These are phyloP conservation scores for Amniculicola lignicola DNA, from an alignment of 495 filamentous ascomycete species.

Conservation along the genomic window DNA sequence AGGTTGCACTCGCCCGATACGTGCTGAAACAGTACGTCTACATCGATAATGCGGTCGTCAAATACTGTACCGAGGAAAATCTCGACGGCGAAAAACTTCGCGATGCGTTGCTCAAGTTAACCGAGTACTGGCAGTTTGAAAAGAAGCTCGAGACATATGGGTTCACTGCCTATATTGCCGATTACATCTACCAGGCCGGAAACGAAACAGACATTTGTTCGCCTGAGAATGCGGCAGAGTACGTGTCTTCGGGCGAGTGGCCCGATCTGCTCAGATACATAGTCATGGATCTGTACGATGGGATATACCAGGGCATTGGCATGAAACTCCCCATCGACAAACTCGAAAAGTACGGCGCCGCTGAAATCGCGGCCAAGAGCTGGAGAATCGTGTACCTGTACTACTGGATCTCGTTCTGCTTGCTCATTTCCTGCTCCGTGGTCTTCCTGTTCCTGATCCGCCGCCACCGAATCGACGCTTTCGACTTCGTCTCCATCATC, in stretches of 20 bases:
- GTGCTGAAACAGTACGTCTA: constrained; percentile 22
- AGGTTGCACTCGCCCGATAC: constrained; percentile 30
- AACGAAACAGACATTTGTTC: constrained; percentile 29
- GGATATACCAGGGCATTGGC: constrained; percentile 22
- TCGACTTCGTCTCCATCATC: constrained; percentile 32
- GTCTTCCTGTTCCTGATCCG: constrained; percentile 34
- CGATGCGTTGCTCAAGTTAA: constrained; percentile 5
- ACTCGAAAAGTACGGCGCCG: constrained; percentile 4
- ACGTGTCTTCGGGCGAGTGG: constrained; percentile 1
- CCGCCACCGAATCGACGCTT: constrained; percentile 25
- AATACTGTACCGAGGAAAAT: constrained; percentile 19
- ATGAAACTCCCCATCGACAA: constrained; percentile 28
- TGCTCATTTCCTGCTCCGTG: constrained; percentile 26
- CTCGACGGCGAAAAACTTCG: constrained; percentile 21
- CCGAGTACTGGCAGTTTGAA: constrained; percentile 27
- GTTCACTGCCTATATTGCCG: not conserved
- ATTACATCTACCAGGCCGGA: constrained; percentile 1
- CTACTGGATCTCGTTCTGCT: constrained; percentile 27
- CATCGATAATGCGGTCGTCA: constrained; percentile 12
- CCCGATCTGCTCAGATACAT: constrained; percentile 3
- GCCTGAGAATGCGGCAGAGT: not conserved
- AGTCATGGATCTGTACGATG: constrained; percentile 11
- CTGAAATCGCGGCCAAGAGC: constrained; percentile 14
- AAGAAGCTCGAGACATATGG: constrained; percentile 19
- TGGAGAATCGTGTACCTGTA: constrained; percentile 30